Evolutionary conservation across 2,329 filamentous ascomycete species (phyloP), one percentile per base, ranked within the genome.

Genomic region (Myriosclerotinia curreyana): DNA sequence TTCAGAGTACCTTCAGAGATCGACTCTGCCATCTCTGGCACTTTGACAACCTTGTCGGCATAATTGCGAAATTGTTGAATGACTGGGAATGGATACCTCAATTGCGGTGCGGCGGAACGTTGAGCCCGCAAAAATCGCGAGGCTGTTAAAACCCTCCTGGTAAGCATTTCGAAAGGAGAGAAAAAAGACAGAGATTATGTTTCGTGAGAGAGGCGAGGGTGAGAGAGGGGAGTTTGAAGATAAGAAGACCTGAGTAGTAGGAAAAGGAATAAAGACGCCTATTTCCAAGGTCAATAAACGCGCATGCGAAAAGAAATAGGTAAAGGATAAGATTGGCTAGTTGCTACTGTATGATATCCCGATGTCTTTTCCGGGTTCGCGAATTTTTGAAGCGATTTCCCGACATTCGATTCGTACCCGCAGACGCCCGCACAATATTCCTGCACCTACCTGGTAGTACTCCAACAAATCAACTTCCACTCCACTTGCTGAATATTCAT

Each of bases 1-100:
- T 96, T 97, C 74, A 99, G 78, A 28, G 95, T 99, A 67, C 95
- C 95, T 79, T 99, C 95, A 52, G 92, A 96, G 77, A 99, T 98
- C 58, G 95, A 98, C 79, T 99, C 95, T 69, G 95, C 95, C 95
- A 99, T 98, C 76, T 95, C 86, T 42, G 95, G 95, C 70, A 98
- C 95, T 80, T 98, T 94, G 77, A 99, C 87, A 68, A 94, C 80
- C 71, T 86, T 88, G 75, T 96, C 92, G 76, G 93, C 93, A 74
- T 88, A 88, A 69, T 73, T 82, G 70, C 85, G 83, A 61, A 85
- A 80, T 73, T 86, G 84, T 74, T 79, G 78, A 73, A 79, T 76
- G 14, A 76, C 74, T 67, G 79, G 79, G 68, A 81, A 74, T 42
- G 80, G 77, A 74, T 78, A 77, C 69, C 75, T 69, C 51, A 72